Evolutionary conservation across 1,284 basidiomycete genomes (phyloP).

Genomic region (Melanopsichium pennsylvanicum): DNA sequence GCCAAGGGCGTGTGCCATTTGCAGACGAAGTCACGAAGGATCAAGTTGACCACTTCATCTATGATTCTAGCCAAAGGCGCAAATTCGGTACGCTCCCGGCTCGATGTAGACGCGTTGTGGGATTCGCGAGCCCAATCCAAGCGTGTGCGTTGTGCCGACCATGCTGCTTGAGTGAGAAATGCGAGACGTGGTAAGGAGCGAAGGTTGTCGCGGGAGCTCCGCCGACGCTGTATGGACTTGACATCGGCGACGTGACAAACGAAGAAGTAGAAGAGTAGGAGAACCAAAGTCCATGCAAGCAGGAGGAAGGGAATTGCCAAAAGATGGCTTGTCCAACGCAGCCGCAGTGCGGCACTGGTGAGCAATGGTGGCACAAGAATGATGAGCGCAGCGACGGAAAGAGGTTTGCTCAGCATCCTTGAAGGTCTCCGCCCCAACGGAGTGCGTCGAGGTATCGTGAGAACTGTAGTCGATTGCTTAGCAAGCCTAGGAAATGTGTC

Average conservation of each 20-base stretch:
- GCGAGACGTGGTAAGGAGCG: constrained; percentile 27
- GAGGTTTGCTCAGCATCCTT: constrained; percentile 7
- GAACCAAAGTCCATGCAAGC: constrained; percentile 11
- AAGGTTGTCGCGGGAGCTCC: constrained; percentile 8
- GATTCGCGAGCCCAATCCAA: constrained; percentile 34
- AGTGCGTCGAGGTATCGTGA: background rate
- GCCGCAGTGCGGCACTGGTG: constrained; percentile 12
- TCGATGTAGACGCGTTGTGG: background rate
- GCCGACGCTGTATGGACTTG: background rate
- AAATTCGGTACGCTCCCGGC: constrained; percentile 4
- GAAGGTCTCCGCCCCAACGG: background rate
- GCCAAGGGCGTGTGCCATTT: constrained; percentile 53
- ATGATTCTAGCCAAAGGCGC: constrained; percentile 11
- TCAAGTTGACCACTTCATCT: constrained; percentile 35
- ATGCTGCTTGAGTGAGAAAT: constrained; percentile 39
- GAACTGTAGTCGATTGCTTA: background rate
- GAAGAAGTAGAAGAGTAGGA: constrained; percentile 11
- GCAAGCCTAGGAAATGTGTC: background rate
- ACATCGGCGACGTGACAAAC: constrained; percentile 25
- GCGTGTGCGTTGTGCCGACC: constrained; percentile 42
- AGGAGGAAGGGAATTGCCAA: constrained; percentile 34
- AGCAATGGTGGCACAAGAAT: constrained; percentile 29
- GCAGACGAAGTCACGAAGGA: constrained; percentile 57
- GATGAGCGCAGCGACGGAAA: constrained; percentile 5
- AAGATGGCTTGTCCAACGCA: constrained; percentile 22